Percentiles rank a stretch among this genome's conserved stretches.
Evolutionary conservation across 2,329 filamentous ascomycete genomes (phyloP).

Genomic region (Fusarium humuli): DNA sequence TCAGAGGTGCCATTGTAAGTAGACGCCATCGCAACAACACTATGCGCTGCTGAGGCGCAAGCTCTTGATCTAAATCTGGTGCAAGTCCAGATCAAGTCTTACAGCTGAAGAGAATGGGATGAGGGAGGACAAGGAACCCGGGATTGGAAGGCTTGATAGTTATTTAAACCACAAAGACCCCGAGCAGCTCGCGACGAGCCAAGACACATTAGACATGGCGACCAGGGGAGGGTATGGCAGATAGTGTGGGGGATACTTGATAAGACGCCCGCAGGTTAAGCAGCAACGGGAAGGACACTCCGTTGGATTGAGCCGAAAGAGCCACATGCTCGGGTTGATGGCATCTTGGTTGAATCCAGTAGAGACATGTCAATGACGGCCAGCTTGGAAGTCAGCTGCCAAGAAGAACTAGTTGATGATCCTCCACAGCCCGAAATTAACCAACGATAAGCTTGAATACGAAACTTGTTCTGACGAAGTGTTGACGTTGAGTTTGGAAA

Average conservation of each 20-base stretch:
- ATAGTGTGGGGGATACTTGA: constrained; percentile 43
- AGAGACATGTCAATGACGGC: neutral
- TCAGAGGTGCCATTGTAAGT: constrained; percentile 64
- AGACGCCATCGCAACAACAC: constrained; percentile 46
- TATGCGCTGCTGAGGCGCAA: constrained; percentile 22
- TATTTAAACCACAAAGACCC: constrained; percentile 19
- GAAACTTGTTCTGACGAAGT: neutral
- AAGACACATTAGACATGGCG: constrained; percentile 15
- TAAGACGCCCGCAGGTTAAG: constrained; percentile 43
- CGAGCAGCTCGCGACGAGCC: constrained; percentile 9
- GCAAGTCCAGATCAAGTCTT: constrained; percentile 25
- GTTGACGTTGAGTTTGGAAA: neutral
- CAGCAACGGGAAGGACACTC: constrained; percentile 24
- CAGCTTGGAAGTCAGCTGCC: constrained; percentile 8
- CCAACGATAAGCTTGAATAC: constrained; percentile 10
- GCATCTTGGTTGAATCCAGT: neutral
- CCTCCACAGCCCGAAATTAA: constrained; percentile 1
- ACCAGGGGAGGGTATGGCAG: constrained; percentile 36
- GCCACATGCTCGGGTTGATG: constrained; percentile 15
- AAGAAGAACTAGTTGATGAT: constrained; percentile 30
- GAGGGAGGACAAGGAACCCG: constrained; percentile 17
- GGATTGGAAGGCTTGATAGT: constrained; percentile 41
- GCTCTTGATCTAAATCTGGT: constrained; percentile 17
- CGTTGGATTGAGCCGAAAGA: constrained; percentile 12
- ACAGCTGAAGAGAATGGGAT: constrained; percentile 25